Percentiles rank a stretch among this genome's conserved stretches.
These are phyloP conservation scores for Mycena vitilis DNA, from an alignment of 768 basidiomycete genomes.

Conservation along the genomic window DNA sequence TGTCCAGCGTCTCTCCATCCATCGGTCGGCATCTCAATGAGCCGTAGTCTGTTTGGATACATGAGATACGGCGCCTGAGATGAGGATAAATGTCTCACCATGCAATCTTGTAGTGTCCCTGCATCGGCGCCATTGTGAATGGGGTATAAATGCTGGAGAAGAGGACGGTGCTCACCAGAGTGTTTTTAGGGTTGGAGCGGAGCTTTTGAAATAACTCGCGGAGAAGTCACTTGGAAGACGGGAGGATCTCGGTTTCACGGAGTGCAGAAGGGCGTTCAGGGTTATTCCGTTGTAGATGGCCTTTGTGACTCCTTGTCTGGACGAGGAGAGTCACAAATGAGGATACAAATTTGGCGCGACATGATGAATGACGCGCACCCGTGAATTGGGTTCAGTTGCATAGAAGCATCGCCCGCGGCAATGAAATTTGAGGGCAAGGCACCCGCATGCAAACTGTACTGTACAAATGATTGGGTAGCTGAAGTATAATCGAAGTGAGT, in stretches of 20 bases:
- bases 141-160: background rate
- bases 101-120: constrained; percentile 30
- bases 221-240: constrained; percentile 17
- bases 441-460: background rate
- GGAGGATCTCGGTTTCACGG: background rate
- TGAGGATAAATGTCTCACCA: constrained; percentile 10
- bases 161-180: constrained; percentile 22
- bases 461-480: background rate
- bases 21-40: background rate
- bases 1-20: constrained; percentile 1
- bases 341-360: background rate
- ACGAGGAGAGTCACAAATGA: background rate
- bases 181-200: background rate
- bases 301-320: constrained; percentile 39
- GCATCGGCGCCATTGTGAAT: background rate
- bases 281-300: constrained; percentile 37
- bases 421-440: background rate
- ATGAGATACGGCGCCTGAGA: no score
- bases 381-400: background rate
- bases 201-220: constrained; percentile 12
- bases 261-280: constrained; percentile 33
- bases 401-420: background rate
- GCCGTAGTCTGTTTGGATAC: background rate
- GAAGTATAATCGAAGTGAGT: no score
- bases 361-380: background rate